Evolutionary conservation across 805 yeast genomes (phyloP).

Genomic region (Nakazawaea anatomiae): DNA sequence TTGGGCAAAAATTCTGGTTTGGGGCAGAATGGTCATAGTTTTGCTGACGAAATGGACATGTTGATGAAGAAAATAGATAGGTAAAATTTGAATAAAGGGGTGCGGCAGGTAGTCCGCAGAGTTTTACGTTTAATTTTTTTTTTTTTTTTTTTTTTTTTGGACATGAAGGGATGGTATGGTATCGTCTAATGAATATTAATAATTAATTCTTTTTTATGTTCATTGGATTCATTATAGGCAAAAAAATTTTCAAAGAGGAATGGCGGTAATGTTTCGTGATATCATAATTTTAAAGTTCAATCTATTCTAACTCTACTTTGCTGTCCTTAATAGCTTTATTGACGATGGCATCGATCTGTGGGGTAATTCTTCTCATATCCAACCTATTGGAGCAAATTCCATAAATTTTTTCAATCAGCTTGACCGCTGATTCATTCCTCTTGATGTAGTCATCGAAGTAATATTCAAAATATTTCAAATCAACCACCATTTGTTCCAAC

Average conservation of each 20-base stretch:
- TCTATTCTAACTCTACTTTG: constrained; percentile 2
- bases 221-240: too few species aligned
- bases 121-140: too few species aligned
- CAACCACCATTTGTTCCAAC: constrained; percentile 2
- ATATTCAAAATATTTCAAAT: constrained; percentile 7
- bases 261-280: too few species aligned
- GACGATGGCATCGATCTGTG: constrained; percentile 1
- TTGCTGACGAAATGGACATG: constrained; percentile 2
- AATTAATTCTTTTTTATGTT: too few species aligned
- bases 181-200: too few species aligned
- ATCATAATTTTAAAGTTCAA: too few species aligned
- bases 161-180: too few species aligned
- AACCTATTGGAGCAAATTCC: constrained; percentile 3
- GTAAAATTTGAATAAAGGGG: neutral
- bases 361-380: neutral
- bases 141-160: too few species aligned
- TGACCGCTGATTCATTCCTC: neutral
- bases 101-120: too few species aligned
- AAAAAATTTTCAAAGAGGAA: too few species aligned
- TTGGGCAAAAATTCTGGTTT: neutral
- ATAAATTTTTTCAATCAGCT: constrained; percentile 4
- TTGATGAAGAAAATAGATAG: constrained; percentile 1
- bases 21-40: neutral
- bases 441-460: constrained; percentile 2
- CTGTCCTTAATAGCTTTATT: neutral